Base-by-base conservation (phyloP, 2,329 filamentous ascomycete genomes). In the Cercospora berteroae region DNA sequence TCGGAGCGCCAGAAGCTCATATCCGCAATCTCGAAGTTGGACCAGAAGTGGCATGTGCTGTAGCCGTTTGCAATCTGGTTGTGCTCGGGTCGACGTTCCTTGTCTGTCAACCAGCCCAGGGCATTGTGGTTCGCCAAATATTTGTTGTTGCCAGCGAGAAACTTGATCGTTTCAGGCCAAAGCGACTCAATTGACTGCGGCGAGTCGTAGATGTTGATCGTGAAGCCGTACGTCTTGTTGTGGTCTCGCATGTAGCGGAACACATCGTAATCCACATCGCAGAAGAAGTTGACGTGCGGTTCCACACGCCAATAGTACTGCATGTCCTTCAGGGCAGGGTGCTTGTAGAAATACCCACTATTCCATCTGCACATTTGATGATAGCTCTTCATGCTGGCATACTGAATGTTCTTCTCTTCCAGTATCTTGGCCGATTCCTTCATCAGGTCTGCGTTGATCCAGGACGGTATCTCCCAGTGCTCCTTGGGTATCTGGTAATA, bases 331-430 rank as follows among this genome's bases (percentile, higher is more conserved):
- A 99, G 87, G 0, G 93, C 94, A 0, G 93, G 93, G 80, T 99
- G 95, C 77, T 95, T 93, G 84, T 97, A 97, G 85, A 99, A 99
- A 80, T 98, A 86, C 77, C 95, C 95, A 76, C 92, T 96, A 83
- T 99, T 99, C 95, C 95, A 99, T 65, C 95, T 89, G 79, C 95
- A 99, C 95, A 99, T 99, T 78, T 98, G 91, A 81, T 98, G 94
- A 82, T 99, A 99, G 59, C 93, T 97, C 63, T 92, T 81, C 84
- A 91, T 92, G 74, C 89, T 86, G 75, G 92, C 92, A 79, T 99
- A 99, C 78, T 98, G 94, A 52, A 99, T 93, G 9, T 90, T 86
- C 75, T 94, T 87, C 77, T 95, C 91, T 76, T 91, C 85, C 65
- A 99, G 86, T 8, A 96, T 87, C 77, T 92, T 87, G 68, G 92